Percentiles rank a stretch among this genome's conserved stretches.
These are phyloP conservation scores for Lepiota brunneoincarnata DNA, from an alignment of 768 basidiomycete genomes.

Conservation along the genomic window DNA sequence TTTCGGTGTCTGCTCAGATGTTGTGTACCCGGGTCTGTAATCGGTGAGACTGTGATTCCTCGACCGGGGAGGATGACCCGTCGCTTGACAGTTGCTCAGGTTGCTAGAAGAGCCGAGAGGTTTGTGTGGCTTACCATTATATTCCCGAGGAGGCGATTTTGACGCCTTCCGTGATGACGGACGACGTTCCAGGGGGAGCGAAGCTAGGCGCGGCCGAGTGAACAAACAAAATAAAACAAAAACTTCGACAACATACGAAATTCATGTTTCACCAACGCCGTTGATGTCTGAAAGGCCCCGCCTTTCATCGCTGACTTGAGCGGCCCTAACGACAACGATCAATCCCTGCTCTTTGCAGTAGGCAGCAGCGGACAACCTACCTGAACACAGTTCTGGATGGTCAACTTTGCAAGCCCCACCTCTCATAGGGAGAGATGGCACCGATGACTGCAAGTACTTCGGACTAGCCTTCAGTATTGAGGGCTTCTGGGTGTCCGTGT, in stretches of 20 bases:
- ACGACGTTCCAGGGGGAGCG: slow-evolving; percentile 5
- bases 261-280: slow-evolving; percentile 6
- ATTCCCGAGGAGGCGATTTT: slow-evolving; percentile 4
- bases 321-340: not conserved
- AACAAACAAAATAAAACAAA: not conserved
- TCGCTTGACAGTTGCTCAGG: not conserved
- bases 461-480: not conserved
- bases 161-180: slow-evolving; percentile 2
- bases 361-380: not conserved
- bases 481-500: not conserved
- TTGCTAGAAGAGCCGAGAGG: not conserved
- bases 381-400: slow-evolving; percentile 4
- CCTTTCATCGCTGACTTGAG: slow-evolving; percentile 12
- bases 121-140: slow-evolving; percentile 2
- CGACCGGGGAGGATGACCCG: not conserved
- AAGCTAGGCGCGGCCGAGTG: not conserved
- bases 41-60: slow-evolving; percentile 13
- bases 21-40: not conserved
- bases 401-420: not conserved
- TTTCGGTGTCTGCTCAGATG: slow-evolving; percentile 15
- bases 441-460: not conserved
- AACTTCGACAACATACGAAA: slow-evolving; percentile 1
- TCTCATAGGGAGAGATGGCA: not conserved
- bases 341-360: not conserved
- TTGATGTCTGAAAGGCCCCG: not conserved